Conservation (phyloP, 345 rosid species). For the Melastoma malabathricum region DNA sequence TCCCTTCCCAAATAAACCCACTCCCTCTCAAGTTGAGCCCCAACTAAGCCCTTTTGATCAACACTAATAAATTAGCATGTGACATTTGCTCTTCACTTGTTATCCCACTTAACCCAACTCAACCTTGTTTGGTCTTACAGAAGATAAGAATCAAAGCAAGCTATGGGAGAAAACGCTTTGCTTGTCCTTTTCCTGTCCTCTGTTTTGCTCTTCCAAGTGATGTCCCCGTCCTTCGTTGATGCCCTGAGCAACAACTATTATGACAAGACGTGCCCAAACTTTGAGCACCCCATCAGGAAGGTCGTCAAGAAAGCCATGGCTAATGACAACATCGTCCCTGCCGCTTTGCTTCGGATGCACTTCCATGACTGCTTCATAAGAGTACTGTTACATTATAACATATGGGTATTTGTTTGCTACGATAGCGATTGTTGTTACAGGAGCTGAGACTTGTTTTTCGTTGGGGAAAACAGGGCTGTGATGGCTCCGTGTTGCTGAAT, state of each 20-base stretch:
- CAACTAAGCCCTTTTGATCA: background rate
- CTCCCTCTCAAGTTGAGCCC: conserved; percentile 23
- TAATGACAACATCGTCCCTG: conserved; percentile 65
- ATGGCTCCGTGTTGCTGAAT: conserved; percentile 69
- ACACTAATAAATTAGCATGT: conserved; percentile 13
- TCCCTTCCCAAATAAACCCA: conserved; percentile 7
- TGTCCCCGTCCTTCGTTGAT: conserved; percentile 12
- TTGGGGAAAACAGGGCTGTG: conserved; percentile 52
- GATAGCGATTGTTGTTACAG: background rate
- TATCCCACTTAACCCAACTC: too few species aligned
- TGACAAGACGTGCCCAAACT: conserved; percentile 45
- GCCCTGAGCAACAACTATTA: conserved; percentile 56
- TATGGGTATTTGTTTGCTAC: background rate
- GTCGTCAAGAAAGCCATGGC: conserved; percentile 52
- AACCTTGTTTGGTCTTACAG: too few species aligned
- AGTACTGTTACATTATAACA: conserved; percentile 14
- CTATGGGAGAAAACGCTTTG: too few species aligned
- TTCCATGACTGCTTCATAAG: conserved; percentile 80
- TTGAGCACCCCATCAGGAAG: conserved; percentile 31
- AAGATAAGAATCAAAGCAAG: too few species aligned
- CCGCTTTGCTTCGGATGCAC: conserved; percentile 83
- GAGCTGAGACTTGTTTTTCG: background rate
- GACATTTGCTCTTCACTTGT: too few species aligned
- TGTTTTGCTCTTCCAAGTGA: too few species aligned
- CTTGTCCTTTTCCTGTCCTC: background rate